Conservation (phyloP, 2,329 filamentous ascomycete genomes). For the Pezicula rhizophila region DNA sequence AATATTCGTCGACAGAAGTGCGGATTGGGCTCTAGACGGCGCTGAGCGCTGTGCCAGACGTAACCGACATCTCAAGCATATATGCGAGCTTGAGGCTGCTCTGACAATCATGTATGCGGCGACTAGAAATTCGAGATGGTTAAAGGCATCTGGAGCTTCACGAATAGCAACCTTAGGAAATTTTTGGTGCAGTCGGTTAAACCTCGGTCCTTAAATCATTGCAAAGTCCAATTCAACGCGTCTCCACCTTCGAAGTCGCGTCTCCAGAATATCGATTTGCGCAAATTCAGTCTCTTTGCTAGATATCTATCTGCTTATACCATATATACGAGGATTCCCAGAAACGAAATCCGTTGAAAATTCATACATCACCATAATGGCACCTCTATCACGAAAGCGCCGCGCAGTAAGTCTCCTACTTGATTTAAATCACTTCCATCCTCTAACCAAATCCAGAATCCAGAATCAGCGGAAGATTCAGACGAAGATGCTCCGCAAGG, state of each 20-base stretch:
- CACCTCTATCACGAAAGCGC: conserved; percentile 17
- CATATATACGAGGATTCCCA: not conserved
- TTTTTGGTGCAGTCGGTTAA: not conserved
- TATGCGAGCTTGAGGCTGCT: conserved; percentile 16
- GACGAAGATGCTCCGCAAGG: conserved; percentile 17
- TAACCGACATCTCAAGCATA: conserved; percentile 28
- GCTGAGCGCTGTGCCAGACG: conserved; percentile 14
- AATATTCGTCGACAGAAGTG: conserved; percentile 11
- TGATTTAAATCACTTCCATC: not conserved
- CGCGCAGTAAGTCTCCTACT: conserved; percentile 12
- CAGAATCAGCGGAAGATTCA: conserved; percentile 21
- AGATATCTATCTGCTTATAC: not conserved
- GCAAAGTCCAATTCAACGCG: not conserved
- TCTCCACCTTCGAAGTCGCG: conserved; percentile 7
- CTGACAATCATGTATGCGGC: conserved; percentile 27
- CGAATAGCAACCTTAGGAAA: not conserved
- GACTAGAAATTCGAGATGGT: conserved; percentile 12
- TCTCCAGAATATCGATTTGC: conserved; percentile 5
- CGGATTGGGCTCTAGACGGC: conserved; percentile 2
- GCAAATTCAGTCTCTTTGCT: not conserved
- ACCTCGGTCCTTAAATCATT: not conserved
- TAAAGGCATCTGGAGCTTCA: not conserved
- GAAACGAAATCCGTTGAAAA: not conserved
- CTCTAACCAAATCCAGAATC: conserved; percentile 10
- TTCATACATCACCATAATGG: conserved; percentile 15